phyloP scores from a whole-genome alignment of 192 early-diverging fungal species.

The Obelidium mucronatum region DNA sequence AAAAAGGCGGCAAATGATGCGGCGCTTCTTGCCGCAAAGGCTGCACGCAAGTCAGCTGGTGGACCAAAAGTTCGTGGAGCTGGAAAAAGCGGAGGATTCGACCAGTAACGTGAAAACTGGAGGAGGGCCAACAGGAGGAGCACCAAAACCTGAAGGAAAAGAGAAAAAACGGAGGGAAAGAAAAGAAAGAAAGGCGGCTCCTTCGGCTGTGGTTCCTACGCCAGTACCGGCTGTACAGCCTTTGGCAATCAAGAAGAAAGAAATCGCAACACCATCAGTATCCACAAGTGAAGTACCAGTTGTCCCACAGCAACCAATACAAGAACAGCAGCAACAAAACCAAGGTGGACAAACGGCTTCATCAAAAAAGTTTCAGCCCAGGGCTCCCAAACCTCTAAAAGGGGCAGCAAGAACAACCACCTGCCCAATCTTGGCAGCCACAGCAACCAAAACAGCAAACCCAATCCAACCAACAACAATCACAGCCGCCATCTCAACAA shows the following conservation, averaged over 20 bases:
- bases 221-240: slow-evolving; percentile 8
- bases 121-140: background rate
- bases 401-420: background rate
- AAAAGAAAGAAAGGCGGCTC: background rate
- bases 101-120: background rate
- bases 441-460: background rate
- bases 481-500: background rate
- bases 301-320: background rate
- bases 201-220: background rate
- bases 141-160: background rate
- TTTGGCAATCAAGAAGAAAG: slow-evolving; percentile 7
- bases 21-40: background rate
- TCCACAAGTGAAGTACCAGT: background rate
- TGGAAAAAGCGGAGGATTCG: background rate
- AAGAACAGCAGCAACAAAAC: background rate
- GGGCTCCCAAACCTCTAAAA: background rate
- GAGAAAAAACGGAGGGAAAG: slow-evolving; percentile 5
- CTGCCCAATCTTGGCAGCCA: background rate
- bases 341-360: background rate
- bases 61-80: background rate
- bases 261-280: background rate
- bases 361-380: background rate
- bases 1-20: background rate
- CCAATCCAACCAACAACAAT: background rate
- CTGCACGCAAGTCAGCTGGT: background rate